Evolutionary conservation across 257 asterid genomes (phyloP).

Genomic region (Thymus quinquecostatus): DNA sequence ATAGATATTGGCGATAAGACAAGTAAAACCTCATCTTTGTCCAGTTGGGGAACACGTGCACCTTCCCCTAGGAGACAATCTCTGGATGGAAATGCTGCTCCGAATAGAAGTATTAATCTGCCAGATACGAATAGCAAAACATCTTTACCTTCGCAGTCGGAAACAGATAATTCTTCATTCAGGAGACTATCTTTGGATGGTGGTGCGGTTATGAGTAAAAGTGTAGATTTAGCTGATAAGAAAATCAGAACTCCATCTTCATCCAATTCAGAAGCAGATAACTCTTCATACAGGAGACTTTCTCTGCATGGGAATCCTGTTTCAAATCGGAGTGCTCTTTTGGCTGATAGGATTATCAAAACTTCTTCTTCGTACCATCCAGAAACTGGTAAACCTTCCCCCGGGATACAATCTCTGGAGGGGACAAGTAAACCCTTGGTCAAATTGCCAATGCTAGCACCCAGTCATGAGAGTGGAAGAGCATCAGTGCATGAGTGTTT

Average conservation of each 20-base stretch:
- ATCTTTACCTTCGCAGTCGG: slow-evolving; percentile 44
- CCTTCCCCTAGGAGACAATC: slow-evolving; percentile 66
- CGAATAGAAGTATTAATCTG: slow-evolving; percentile 39
- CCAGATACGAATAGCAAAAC: slow-evolving; percentile 47
- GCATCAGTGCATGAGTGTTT: slow-evolving; percentile 33
- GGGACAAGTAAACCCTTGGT: slow-evolving; percentile 55
- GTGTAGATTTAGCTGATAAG: slow-evolving; percentile 58
- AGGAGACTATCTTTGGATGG: slow-evolving; percentile 73
- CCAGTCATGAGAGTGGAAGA: slow-evolving; percentile 48
- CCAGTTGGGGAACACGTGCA: slow-evolving; percentile 40
- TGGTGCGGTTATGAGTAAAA: slow-evolving; percentile 12
- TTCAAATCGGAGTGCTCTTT: slow-evolving; percentile 33
- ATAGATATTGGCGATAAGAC: slow-evolving; percentile 55
- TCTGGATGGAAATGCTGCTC: slow-evolving; percentile 46
- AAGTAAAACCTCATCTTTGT: slow-evolving; percentile 39
- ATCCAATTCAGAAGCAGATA: slow-evolving; percentile 38
- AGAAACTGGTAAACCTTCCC: slow-evolving; percentile 48
- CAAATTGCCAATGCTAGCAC: slow-evolving; percentile 49
- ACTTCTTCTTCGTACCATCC: slow-evolving; percentile 44
- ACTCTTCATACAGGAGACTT: slow-evolving; percentile 57
- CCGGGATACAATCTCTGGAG: slow-evolving; percentile 67
- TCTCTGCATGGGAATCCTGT: slow-evolving; percentile 55
- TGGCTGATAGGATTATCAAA: slow-evolving; percentile 53
- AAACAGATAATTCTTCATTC: slow-evolving; percentile 43
- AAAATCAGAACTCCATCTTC: slow-evolving; percentile 39